Percentiles rank a stretch among this genome's conserved stretches.
phyloP scores from a whole-genome alignment of 768 basidiomycete genomes.

The Ephemerocybe angulata region DNA sequence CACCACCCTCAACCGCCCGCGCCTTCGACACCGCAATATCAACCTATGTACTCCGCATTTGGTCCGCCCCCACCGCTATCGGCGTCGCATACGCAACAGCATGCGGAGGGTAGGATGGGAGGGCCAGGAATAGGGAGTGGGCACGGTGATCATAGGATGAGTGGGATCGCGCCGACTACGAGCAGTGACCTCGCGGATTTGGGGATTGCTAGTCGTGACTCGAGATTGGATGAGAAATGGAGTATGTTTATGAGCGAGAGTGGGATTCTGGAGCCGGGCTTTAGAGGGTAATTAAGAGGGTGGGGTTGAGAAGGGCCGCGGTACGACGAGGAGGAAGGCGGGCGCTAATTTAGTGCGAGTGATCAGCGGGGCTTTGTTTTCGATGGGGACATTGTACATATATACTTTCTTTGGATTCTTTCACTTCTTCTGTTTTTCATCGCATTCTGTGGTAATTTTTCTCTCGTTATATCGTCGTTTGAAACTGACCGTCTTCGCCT shows the following conservation, averaged over 20 bases:
- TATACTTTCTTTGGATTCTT: too few species aligned
- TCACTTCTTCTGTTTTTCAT: too few species aligned
- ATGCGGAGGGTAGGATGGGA: background rate
- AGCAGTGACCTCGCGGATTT: conserved; percentile 52
- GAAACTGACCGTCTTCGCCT: too few species aligned
- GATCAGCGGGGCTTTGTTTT: too few species aligned
- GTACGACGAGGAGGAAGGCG: background rate
- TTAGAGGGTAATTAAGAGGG: background rate
- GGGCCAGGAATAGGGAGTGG: background rate
- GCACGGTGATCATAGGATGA: background rate
- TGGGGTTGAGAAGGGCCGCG: background rate
- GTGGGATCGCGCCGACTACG: conserved; percentile 4
- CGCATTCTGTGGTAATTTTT: too few species aligned
- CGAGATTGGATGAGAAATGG: conserved; percentile 64
- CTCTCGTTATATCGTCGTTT: too few species aligned
- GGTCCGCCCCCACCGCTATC: background rate
- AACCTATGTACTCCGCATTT: conserved; percentile 8
- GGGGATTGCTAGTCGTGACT: conserved; percentile 58
- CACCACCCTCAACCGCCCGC: conserved; percentile 12
- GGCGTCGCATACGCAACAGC: conserved; percentile 1
- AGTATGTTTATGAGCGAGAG: conserved; percentile 61
- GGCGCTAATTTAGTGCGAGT: too few species aligned
- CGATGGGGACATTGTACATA: too few species aligned
- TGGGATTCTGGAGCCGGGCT: conserved; percentile 43
- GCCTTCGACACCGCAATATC: conserved; percentile 6